These are phyloP conservation scores for Oidiodendron maius DNA, from an alignment of 495 filamentous ascomycete genomes.

Conservation along the genomic window DNA sequence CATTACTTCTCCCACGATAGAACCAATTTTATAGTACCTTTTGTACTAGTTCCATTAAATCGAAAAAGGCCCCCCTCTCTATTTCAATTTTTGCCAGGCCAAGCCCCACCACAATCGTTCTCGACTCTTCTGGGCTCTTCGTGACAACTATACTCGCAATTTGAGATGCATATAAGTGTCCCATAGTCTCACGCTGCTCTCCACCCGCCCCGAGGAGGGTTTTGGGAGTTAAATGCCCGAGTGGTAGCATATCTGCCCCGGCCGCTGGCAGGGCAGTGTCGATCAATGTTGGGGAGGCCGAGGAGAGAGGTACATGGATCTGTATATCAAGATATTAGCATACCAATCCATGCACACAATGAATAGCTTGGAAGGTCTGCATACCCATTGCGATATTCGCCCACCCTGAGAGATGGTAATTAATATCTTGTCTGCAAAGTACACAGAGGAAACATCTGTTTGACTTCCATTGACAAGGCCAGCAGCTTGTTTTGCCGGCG, in stretches of 20 bases:
- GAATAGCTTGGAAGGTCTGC: too few relatives aligned
- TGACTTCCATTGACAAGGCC: constrained; percentile 58
- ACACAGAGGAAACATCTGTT: constrained; percentile 65
- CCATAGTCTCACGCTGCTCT: constrained; percentile 72
- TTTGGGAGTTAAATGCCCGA: constrained; percentile 75
- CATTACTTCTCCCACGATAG: neutral
- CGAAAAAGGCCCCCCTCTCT: constrained; percentile 71
- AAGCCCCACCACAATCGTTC: constrained; percentile 75
- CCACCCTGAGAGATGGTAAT: constrained; percentile 84
- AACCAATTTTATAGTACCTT: constrained; percentile 48
- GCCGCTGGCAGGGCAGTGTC: constrained; percentile 48
- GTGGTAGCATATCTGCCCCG: constrained; percentile 59
- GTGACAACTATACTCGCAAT: constrained; percentile 73
- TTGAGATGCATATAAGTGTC: constrained; percentile 83
- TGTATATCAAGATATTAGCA: constrained; percentile 26
- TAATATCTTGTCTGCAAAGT: constrained; percentile 89
- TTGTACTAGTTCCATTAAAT: constrained; percentile 73
- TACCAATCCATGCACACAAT: neutral
- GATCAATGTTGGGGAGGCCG: constrained; percentile 52
- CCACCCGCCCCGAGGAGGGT: constrained; percentile 83
- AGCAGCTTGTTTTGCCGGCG: constrained; percentile 57
- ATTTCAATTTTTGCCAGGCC: constrained; percentile 61
- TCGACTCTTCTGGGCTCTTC: constrained; percentile 67
- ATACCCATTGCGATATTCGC: constrained; percentile 86
- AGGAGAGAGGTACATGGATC: constrained; percentile 83